Conservation (phyloP, 306 rosid species). For the Pterocarpus santalinus region DNA sequence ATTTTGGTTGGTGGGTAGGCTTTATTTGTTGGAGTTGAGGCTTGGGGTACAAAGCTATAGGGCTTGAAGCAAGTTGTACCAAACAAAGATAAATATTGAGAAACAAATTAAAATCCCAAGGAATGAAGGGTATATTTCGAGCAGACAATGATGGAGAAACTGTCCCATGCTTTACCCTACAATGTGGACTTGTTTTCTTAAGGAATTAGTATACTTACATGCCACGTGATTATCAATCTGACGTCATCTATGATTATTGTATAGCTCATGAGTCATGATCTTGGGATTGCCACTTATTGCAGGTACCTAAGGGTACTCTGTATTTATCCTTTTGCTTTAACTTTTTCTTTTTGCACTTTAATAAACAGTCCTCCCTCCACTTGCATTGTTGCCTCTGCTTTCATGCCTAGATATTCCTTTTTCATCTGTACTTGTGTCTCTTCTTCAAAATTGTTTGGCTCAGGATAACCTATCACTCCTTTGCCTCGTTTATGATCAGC, state of each 20-base stretch:
- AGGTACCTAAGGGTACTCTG: conserved; percentile 43
- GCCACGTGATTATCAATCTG: conserved; percentile 63
- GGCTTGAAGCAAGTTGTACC: conserved; percentile 47
- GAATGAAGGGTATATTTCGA: conserved; percentile 53
- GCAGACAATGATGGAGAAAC: conserved; percentile 88
- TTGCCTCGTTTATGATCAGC: background rate
- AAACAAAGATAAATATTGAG: conserved; percentile 66
- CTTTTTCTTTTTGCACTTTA: conserved; percentile 74
- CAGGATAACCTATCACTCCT: conserved; percentile 16
- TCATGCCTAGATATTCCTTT: conserved; percentile 43
- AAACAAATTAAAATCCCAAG: conserved; percentile 69
- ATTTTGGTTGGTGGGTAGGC: conserved; percentile 42
- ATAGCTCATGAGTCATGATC: conserved; percentile 32
- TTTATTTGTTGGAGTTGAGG: conserved; percentile 45
- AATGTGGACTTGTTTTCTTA: conserved; percentile 47
- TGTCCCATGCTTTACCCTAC: conserved; percentile 91
- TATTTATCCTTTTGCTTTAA: conserved; percentile 58
- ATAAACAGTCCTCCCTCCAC: conserved; percentile 48
- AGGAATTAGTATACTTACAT: conserved; percentile 54
- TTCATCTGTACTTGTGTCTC: conserved; percentile 40
- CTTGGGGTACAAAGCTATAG: conserved; percentile 41
- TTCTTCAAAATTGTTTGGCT: conserved; percentile 33
- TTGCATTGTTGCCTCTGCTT: conserved; percentile 54
- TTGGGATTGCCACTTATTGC: conserved; percentile 69
- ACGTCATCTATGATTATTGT: conserved; percentile 58